Conservation (phyloP, 2,329 filamentous ascomycete species). For the Colletotrichum sojae region DNA sequence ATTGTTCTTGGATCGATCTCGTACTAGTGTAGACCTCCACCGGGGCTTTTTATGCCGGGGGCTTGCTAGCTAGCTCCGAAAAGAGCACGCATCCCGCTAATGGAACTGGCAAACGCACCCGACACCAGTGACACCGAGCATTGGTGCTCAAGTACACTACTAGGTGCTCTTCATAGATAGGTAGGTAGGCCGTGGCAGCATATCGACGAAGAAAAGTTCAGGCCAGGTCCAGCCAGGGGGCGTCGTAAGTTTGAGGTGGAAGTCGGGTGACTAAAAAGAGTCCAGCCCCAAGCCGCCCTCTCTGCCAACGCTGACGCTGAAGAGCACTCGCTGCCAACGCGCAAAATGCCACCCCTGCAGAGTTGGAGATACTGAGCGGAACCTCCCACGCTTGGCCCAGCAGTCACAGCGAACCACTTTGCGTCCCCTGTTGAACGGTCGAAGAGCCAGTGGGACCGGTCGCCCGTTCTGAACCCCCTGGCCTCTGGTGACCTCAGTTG, state of each 20-base stretch:
- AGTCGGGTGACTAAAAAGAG: not conserved
- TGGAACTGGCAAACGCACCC: no score
- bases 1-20: conserved; percentile 38
- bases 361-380: conserved; percentile 16
- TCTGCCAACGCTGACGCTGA: conserved; percentile 13
- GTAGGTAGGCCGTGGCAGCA: no score
- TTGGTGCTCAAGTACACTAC: no score
- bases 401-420: not conserved
- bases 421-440: conserved; percentile 27
- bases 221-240: not conserved
- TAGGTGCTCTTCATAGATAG: no score
- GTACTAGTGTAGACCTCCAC: conserved; percentile 8
- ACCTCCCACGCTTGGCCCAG: conserved; percentile 16
- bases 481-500: conserved; percentile 21
- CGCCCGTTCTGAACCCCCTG: conserved; percentile 23
- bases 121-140: no score
- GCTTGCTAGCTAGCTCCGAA: conserved; percentile 9
- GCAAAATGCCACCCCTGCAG: conserved; percentile 16
- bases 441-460: conserved; percentile 18
- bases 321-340: conserved; percentile 11
- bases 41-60: conserved; percentile 22
- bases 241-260: conserved; percentile 14
- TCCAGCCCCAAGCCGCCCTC: conserved; percentile 8
- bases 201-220: no score
- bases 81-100: conserved; percentile 19